Conservation (phyloP, 306 rosid species). For the Sechiopsis laciniata region DNA sequence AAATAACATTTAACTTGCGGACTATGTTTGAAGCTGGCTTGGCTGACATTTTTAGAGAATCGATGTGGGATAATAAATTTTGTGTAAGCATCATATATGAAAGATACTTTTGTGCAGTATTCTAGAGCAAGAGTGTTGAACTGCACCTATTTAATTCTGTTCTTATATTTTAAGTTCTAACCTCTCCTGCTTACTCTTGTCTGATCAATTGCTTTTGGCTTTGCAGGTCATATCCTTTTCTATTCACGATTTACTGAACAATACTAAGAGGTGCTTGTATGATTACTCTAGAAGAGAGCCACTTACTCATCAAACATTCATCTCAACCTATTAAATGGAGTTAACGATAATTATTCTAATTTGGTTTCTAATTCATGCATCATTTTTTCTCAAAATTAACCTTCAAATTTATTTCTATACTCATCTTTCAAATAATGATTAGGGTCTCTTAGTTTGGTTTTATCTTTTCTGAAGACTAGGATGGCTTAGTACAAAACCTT, state of each 20-base stretch:
- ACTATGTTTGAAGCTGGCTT: background rate
- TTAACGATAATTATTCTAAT: background rate
- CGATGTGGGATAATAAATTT: background rate
- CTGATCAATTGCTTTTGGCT: conserved; percentile 10
- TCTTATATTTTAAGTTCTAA: background rate
- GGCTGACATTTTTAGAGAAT: background rate
- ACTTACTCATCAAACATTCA: background rate
- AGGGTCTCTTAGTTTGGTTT: background rate
- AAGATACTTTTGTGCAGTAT: background rate
- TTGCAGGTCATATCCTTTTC: conserved; percentile 16
- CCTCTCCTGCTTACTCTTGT: background rate
- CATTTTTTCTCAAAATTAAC: background rate
- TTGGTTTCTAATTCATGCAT: background rate
- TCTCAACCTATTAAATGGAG: background rate
- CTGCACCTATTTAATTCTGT: background rate
- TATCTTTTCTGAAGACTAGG: background rate
- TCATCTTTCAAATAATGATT: background rate
- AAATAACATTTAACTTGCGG: background rate
- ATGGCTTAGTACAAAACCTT: background rate
- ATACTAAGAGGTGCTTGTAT: conserved; percentile 17
- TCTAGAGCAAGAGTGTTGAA: background rate
- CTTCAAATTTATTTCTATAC: background rate
- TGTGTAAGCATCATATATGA: background rate
- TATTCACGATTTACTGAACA: background rate
- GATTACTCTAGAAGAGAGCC: background rate